Evolutionary conservation across 495 filamentous ascomycete species (phyloP).

Genomic region (Aspergillus coremiiformis): DNA sequence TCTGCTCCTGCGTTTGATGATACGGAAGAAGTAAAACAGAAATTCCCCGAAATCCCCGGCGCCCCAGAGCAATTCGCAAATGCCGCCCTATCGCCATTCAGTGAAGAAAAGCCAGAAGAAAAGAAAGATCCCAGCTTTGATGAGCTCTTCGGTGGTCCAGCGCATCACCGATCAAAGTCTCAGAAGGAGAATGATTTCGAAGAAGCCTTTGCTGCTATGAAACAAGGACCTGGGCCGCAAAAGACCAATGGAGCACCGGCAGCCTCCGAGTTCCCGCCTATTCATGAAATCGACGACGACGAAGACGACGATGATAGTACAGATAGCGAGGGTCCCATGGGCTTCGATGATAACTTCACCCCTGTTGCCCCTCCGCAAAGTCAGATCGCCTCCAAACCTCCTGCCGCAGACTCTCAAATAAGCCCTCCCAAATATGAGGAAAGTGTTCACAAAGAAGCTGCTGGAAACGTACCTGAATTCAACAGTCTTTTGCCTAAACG

Average conservation of each 20-base stretch:
- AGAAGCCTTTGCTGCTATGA: slow-evolving; percentile 42
- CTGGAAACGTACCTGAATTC: slow-evolving; percentile 53
- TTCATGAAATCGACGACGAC: slow-evolving; percentile 73
- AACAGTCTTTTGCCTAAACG: slow-evolving; percentile 58
- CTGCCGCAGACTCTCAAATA: slow-evolving; percentile 48
- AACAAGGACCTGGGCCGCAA: slow-evolving; percentile 16
- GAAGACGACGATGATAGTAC: slow-evolving; percentile 64
- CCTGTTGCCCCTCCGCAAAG: slow-evolving; percentile 55
- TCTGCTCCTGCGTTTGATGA: slow-evolving; percentile 41
- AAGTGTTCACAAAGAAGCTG: slow-evolving; percentile 23
- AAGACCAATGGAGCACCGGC: slow-evolving; percentile 28
- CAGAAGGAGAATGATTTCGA: slow-evolving; percentile 51
- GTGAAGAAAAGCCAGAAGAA: slow-evolving; percentile 15
- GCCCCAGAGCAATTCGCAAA: slow-evolving; percentile 11
- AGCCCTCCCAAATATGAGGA: slow-evolving; percentile 63
- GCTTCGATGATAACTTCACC: slow-evolving; percentile 91
- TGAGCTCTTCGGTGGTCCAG: slow-evolving; percentile 48
- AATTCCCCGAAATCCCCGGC: slow-evolving; percentile 24
- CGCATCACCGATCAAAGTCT: slow-evolving; percentile 48
- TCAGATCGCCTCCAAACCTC: slow-evolving; percentile 26
- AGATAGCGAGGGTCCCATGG: slow-evolving; percentile 58
- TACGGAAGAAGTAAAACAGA: slow-evolving; percentile 20
- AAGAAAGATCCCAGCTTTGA: slow-evolving; percentile 38
- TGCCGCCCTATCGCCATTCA: slow-evolving; percentile 15
- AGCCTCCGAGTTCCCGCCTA: slow-evolving; percentile 80